Evolutionary conservation across 495 filamentous ascomycete species (phyloP).

Genomic region (Neurospora tetraspora): DNA sequence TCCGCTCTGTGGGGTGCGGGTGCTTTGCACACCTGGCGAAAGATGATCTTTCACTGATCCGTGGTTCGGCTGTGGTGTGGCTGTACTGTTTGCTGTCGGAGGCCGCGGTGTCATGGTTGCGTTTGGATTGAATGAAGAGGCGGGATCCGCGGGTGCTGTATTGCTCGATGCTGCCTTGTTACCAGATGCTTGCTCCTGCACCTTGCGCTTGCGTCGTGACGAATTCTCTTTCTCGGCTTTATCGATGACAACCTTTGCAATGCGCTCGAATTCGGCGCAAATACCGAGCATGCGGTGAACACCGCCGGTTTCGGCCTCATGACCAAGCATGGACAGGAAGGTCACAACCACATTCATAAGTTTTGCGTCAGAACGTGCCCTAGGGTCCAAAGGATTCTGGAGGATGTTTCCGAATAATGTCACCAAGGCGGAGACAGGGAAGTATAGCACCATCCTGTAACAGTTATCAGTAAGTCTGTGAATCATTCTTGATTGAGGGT

Average conservation of each 20-base stretch:
- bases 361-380: slow-evolving; percentile 77
- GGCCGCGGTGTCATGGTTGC: slow-evolving; percentile 21
- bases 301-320: slow-evolving; percentile 72
- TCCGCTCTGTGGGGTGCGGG: slow-evolving; percentile 21
- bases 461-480: slow-evolving; percentile 12
- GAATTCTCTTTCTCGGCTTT: slow-evolving; percentile 75
- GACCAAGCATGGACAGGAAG: slow-evolving; percentile 62
- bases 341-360: slow-evolving; percentile 88
- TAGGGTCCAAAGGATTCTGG: slow-evolving; percentile 85
- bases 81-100: slow-evolving; percentile 19
- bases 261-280: slow-evolving; percentile 90
- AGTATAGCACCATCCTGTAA: slow-evolving; percentile 86
- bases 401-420: slow-evolving; percentile 96
- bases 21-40: slow-evolving; percentile 30
- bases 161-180: slow-evolving; percentile 6
- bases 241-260: slow-evolving; percentile 85
- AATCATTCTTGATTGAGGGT: not conserved
- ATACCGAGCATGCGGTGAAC: slow-evolving; percentile 89
- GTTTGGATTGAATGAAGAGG: slow-evolving; percentile 24
- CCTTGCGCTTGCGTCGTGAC: slow-evolving; percentile 74
- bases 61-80: slow-evolving; percentile 26
- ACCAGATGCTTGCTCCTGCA: slow-evolving; percentile 30
- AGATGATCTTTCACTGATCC: slow-evolving; percentile 23
- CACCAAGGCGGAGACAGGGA: slow-evolving; percentile 89
- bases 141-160: slow-evolving; percentile 16